Evolutionary conservation across 2,329 filamentous ascomycete genomes (phyloP), one percentile per base, ranked within the genome.

Genomic region (Trichoderma sp.): DNA sequence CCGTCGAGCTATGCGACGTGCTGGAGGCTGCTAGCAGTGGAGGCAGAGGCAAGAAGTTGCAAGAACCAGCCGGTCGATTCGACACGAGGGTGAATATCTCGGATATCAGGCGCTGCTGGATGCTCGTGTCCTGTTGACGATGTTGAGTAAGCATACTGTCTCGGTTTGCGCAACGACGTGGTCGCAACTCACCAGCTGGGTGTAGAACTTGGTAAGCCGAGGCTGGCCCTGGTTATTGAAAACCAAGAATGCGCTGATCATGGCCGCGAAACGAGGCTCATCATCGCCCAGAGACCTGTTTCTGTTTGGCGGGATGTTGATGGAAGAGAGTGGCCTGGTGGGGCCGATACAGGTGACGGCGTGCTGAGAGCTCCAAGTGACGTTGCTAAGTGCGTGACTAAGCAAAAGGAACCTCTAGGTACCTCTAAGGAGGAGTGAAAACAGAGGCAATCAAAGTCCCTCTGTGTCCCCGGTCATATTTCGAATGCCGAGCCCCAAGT

Each of bases 221-320:
- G 96, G 95, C 83, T 99, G 95, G 75, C 96, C 96, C 78, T 95
- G 94, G 85, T 97, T 97, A 80, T 99, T 99, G 87, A 99, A 99
- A 81, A 99, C 95, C 76, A 99, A 87, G 74, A 99, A 95, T 36
- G 97, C 96, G 86, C 97, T 99, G 83, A 99, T 98, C 96, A 99
- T 99, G 76, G 76, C 84, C 67, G 73, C 71, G 72, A 34, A 73
- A 3, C 43, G 67, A 69, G 73, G 28, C 8, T 68, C 73, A 62
- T 76, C 78, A 76, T 79, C 64, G 68, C 39, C 67, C 39, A 56
- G 39, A 43, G 34, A 65, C 39, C 21, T 51, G n/a, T 51, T 21
- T 58, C 39, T 53, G 15, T 34, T 28, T 53, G 51, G 71, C 60
- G 66, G 58, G 71, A 64, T 51, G 71, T 65, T 71, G 71, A 66